Conservation (phyloP, 805 yeast species). For the Candida multigemmis region DNA sequence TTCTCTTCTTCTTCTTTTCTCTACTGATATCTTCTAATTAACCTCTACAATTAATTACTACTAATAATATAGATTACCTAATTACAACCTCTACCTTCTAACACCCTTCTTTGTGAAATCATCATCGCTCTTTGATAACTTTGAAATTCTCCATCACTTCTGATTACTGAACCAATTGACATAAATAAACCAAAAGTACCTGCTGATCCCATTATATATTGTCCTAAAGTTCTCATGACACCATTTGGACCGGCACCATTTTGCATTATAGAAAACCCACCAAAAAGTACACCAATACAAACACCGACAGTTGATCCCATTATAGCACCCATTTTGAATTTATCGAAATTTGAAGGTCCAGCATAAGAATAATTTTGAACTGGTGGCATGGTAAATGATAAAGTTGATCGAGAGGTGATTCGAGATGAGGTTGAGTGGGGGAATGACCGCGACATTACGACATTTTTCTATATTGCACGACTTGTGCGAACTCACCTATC, state of each 20-base stretch:
- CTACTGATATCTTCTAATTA: constrained; percentile 1
- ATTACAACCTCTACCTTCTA: too few relatives aligned
- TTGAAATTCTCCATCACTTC: constrained; percentile 51
- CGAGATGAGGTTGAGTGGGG: background rate
- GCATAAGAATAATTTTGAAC: constrained; percentile 57
- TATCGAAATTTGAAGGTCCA: constrained; percentile 79
- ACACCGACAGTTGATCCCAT: constrained; percentile 94
- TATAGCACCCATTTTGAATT: constrained; percentile 96
- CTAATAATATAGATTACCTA: background rate
- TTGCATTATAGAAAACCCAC: constrained; percentile 83
- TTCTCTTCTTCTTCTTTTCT: too few relatives aligned
- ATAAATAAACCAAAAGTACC: constrained; percentile 94
- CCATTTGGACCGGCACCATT: constrained; percentile 99
- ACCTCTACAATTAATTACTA: too few relatives aligned
- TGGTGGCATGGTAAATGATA: constrained; percentile 42
- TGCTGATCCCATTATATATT: constrained; percentile 92
- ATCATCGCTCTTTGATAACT: constrained; percentile 22
- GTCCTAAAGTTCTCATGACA: constrained; percentile 91
- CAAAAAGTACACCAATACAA: constrained; percentile 90
- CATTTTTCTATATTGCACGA: constrained; percentile 1
- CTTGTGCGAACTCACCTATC: background rate
- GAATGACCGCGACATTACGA: too few relatives aligned
- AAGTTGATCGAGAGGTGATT: background rate
- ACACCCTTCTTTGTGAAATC: constrained; percentile 11
- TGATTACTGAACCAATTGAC: constrained; percentile 90